Conservation (phyloP, 2,329 filamentous ascomycete genomes). For the Trichoderma brevicompactum region DNA sequence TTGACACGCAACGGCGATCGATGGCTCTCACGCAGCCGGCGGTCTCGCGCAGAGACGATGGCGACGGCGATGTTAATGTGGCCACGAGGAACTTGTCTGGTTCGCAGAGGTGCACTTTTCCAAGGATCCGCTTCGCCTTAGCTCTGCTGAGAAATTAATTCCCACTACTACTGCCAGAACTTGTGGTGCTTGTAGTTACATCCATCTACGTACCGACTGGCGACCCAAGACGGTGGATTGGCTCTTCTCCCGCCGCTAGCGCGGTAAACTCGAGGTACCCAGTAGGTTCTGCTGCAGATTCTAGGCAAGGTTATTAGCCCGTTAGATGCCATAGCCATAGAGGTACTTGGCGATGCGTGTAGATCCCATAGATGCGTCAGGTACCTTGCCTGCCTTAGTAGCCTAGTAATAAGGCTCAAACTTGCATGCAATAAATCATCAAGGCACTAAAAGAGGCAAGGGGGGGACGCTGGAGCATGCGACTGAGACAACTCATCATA, state of each 20-base stretch:
- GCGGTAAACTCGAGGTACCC: neutral
- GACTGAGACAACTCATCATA: constrained; percentile 16
- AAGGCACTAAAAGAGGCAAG: neutral
- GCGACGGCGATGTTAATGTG: constrained; percentile 32
- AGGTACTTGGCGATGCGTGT: neutral
- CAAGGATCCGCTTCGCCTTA: constrained; percentile 5
- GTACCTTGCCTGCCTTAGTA: neutral
- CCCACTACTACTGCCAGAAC: neutral
- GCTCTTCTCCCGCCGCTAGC: constrained; percentile 12
- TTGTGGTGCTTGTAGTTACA: neutral
- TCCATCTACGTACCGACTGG: too few relatives aligned
- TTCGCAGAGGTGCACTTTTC: constrained; percentile 8
- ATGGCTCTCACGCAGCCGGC: constrained; percentile 2
- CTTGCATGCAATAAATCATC: neutral
- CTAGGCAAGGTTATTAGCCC: too few relatives aligned
- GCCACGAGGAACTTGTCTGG: constrained; percentile 9
- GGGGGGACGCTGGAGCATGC: neutral
- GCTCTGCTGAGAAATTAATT: constrained; percentile 20
- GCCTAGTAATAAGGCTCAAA: too few relatives aligned
- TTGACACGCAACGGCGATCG: constrained; percentile 38
- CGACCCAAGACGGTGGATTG: neutral
- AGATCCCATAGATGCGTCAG: neutral
- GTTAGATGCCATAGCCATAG: too few relatives aligned
- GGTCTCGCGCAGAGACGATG: constrained; percentile 6
- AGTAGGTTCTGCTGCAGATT: neutral